These are phyloP conservation scores for Taphrina pruni DNA, from an alignment of 1,139 yeast species.

Conservation along the genomic window DNA sequence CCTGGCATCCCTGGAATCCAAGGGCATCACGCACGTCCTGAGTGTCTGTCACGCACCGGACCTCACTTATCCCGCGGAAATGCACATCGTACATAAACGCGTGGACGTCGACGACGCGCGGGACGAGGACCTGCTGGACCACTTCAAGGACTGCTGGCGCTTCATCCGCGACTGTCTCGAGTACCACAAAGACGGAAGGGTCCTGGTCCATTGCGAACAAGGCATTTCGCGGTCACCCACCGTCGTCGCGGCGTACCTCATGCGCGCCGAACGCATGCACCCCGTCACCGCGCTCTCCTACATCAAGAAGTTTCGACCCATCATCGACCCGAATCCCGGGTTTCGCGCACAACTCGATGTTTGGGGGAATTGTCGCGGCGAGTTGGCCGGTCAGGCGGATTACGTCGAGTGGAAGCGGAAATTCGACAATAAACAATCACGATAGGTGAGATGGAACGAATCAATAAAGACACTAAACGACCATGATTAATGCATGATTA, in stretches of 20 bases:
- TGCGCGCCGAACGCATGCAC: constrained; percentile 69
- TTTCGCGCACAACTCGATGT: constrained; percentile 73
- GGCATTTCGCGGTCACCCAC: constrained; percentile 85
- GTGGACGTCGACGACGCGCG: constrained; percentile 71
- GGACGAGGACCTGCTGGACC: constrained; percentile 66
- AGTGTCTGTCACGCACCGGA: constrained; percentile 22
- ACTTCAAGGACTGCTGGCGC: constrained; percentile 64
- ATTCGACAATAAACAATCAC: neutral
- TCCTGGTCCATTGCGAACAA: constrained; percentile 60
- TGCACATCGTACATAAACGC: constrained; percentile 60
- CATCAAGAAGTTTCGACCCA: constrained; percentile 64
- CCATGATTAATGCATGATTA: neutral
- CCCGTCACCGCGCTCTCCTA: constrained; percentile 72
- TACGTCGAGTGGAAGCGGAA: constrained; percentile 31
- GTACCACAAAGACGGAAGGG: constrained; percentile 47
- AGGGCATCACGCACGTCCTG: constrained; percentile 28
- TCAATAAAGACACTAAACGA: neutral
- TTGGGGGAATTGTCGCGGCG: constrained; percentile 49
- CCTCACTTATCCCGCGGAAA: neutral
- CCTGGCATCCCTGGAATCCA: neutral
- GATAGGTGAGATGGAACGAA: neutral
- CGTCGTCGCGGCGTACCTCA: constrained; percentile 73
- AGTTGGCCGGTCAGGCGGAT: constrained; percentile 26
- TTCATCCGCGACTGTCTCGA: constrained; percentile 71
- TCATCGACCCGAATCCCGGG: constrained; percentile 72